Percentiles rank a stretch among this genome's conserved stretches.
These are phyloP conservation scores for Tubosaeta sp. DNA, from an alignment of 768 basidiomycete genomes.

Conservation along the genomic window DNA sequence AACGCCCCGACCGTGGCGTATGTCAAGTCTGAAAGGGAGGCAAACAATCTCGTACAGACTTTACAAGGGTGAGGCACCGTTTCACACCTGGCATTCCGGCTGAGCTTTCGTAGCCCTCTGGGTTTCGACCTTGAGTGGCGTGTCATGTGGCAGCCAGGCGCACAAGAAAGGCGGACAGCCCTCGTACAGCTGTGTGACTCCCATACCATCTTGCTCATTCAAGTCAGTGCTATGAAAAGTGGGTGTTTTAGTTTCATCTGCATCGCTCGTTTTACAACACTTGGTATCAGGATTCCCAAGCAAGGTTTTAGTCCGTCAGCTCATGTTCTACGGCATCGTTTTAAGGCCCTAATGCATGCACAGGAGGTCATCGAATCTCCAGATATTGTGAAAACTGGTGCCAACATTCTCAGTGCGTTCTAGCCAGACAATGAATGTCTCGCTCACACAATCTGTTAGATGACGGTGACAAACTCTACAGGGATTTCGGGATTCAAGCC, in stretches of 20 bases:
- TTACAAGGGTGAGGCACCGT: conserved; percentile 33
- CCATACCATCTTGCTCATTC: conserved; percentile 42
- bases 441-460: conserved; percentile 25
- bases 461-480: conserved; percentile 46
- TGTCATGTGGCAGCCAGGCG: conserved; percentile 30
- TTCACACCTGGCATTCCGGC: not conserved
- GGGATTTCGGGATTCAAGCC: conserved; percentile 43
- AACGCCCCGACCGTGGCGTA: conserved; percentile 35
- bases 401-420: conserved; percentile 44
- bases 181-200: conserved; percentile 45
- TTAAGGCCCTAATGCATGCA: not conserved
- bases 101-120: conserved; percentile 33
- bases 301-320: conserved; percentile 34
- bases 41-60: conserved; percentile 35
- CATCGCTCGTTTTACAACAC: not conserved
- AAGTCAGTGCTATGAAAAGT: conserved; percentile 48
- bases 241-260: conserved; percentile 1
- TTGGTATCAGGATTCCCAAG: conserved; percentile 37
- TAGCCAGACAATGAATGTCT: not conserved
- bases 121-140: conserved; percentile 54
- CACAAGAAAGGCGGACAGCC: conserved; percentile 36
- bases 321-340: not conserved
- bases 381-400: conserved; percentile 41
- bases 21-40: conserved; percentile 37
- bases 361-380: conserved; percentile 45